Conservation (phyloP, 768 basidiomycete species). For the Chalciporus piperatus region DNA sequence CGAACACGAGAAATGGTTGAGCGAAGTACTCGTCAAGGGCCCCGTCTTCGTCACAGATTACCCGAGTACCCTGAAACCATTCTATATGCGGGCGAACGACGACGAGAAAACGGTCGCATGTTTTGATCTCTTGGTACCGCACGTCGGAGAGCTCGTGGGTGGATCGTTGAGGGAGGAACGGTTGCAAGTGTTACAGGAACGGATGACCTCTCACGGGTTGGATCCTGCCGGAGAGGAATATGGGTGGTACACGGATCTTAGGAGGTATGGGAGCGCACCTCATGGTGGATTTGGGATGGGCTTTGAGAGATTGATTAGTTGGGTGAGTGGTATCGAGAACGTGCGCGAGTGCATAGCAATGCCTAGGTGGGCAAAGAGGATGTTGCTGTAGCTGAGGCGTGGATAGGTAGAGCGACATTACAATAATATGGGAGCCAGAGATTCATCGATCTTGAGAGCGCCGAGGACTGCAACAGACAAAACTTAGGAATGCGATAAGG, state of each 20-base stretch:
- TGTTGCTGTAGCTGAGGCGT: constrained; percentile 48
- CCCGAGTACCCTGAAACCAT: constrained; percentile 80
- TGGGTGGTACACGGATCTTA: constrained; percentile 79
- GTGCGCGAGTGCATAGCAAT: constrained; percentile 92
- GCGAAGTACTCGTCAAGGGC: constrained; percentile 59
- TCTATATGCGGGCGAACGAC: constrained; percentile 87
- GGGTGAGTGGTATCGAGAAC: constrained; percentile 85
- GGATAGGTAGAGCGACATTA: no score
- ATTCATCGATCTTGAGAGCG: no score
- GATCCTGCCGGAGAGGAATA: constrained; percentile 40
- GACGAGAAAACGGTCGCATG: constrained; percentile 74
- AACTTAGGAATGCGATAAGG: no score
- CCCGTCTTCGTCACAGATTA: constrained; percentile 95
- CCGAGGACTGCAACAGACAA: no score
- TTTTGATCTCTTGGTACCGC: constrained; percentile 90
- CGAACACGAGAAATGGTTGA: constrained; percentile 93
- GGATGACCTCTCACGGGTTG: constrained; percentile 49
- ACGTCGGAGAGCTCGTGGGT: constrained; percentile 86
- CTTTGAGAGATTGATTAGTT: constrained; percentile 86
- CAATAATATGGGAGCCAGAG: no score
- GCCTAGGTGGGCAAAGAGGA: constrained; percentile 84
- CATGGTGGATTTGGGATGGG: constrained; percentile 97
- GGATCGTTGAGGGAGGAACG: constrained; percentile 89
- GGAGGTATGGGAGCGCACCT: constrained; percentile 81
- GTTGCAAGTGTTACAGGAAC: constrained; percentile 43